These are phyloP conservation scores for Mycena polygramma DNA, from an alignment of 768 basidiomycete genomes.

Conservation along the genomic window DNA sequence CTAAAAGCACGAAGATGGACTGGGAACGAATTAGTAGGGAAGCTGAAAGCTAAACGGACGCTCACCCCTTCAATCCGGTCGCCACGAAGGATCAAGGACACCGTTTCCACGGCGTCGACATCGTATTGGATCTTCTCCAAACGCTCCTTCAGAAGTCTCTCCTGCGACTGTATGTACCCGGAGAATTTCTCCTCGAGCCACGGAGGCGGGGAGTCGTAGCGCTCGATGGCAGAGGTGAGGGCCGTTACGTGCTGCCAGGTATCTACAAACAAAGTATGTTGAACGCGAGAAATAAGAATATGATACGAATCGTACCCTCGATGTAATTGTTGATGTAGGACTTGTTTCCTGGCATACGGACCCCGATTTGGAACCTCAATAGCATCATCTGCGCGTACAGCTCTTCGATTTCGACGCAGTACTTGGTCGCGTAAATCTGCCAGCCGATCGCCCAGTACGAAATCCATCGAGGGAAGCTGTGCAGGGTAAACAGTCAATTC, in stretches of 20 bases:
- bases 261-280: background rate
- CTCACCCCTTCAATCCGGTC: constrained; percentile 18
- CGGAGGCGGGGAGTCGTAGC: background rate
- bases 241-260: constrained; percentile 18
- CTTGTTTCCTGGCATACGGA: constrained; percentile 35
- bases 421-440: constrained; percentile 24
- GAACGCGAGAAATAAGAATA: too few relatives aligned
- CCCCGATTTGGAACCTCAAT: background rate
- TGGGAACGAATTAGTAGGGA: background rate
- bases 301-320: background rate
- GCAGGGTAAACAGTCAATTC: background rate
- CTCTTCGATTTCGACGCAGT: constrained; percentile 28
- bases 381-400: constrained; percentile 22
- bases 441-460: constrained; percentile 29
- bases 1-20: constrained; percentile 17
- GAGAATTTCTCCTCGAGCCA: constrained; percentile 22
- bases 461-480: constrained; percentile 23
- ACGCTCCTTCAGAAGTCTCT: background rate
- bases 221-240: constrained; percentile 5
- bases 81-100: background rate
- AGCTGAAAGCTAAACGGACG: background rate
- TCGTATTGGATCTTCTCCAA: constrained; percentile 14
- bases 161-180: background rate
- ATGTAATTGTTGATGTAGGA: constrained; percentile 32
- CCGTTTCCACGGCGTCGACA: constrained; percentile 11